Evolutionary conservation across 163 green algal genomes (phyloP), one percentile per base, ranked within the genome.

Genomic region (Chlamydomonas reinhardtii): DNA sequence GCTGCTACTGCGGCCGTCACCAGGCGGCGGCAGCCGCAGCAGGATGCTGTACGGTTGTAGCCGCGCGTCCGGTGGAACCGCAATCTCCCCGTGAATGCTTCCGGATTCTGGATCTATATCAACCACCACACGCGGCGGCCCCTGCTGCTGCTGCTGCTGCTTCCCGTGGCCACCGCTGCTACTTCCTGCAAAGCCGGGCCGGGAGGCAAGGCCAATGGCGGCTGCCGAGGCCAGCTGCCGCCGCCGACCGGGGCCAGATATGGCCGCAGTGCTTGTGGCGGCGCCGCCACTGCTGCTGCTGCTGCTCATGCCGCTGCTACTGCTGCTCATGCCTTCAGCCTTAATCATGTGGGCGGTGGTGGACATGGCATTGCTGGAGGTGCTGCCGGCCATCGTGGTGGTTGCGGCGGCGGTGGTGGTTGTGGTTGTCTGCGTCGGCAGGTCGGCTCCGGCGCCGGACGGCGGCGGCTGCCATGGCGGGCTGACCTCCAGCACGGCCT

Each of bases 101-200:
- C 88, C 88, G 25, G 79, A 83, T 0, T 34, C 74, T 4, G 37
- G 62, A 75, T 88, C 59, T 24, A 92, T 27, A 34, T 81, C 54
- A 6, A 65, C 22, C 59, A 65, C 59, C 59, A 65, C 59, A 1
- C 59, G 59, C 19, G 59, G 20, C 59, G 59, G 22, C 59, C 59
- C 24, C 22, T 65, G 22, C 22, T 5, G 22, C 59, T 27, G 22
- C 22, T 9, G 22, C 22, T 1, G 2, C 24, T 9, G 1, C 22
- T n/a, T 22, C 17, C 59, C 59, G 24, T 9, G 20, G 22, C 59
- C 20, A 22, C 59, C 59, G 24, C 59, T n/a, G 59, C 59, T 22
- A 22, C 19, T 29, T 9, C 59, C 59, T 1, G 22, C 59, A 16
- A 65, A 65, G 14, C 22, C 59, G 2, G 59, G 14, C 17, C 5